Conservation (phyloP, 176 grass and related monocot species). For the Poa pratensis region DNA sequence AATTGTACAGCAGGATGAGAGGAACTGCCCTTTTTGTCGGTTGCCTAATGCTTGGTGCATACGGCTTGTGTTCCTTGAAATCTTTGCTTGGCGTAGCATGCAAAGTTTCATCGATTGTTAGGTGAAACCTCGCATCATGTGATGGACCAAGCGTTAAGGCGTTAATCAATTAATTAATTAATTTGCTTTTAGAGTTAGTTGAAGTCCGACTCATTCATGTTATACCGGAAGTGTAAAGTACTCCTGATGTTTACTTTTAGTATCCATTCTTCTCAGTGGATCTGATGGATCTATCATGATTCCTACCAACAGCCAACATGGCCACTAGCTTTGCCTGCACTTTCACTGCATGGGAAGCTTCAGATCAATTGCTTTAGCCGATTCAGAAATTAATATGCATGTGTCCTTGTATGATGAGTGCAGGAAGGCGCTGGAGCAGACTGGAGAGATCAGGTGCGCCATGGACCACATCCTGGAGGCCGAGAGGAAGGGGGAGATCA, state of each 20-base stretch:
- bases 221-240: not conserved
- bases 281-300: not conserved
- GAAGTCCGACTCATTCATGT: not conserved
- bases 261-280: not conserved
- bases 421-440: constrained; percentile 42
- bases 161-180: too few relatives aligned
- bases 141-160: not conserved
- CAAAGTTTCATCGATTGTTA: not conserved
- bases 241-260: not conserved
- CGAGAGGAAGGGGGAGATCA: constrained; percentile 88
- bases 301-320: not conserved
- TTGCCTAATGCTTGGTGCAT: not conserved
- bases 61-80: not conserved
- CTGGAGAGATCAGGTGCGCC: constrained; percentile 50
- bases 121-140: constrained; percentile 35
- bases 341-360: not conserved
- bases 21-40: not conserved
- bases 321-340: not conserved
- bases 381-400: not conserved
- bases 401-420: not conserved
- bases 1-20: not conserved
- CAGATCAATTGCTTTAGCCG: not conserved
- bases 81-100: not conserved
- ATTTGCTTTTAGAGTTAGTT: not conserved
- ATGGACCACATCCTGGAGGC: constrained; percentile 59